phyloP scores from a whole-genome alignment of 805 yeast species.

The Pichia eremophila region DNA sequence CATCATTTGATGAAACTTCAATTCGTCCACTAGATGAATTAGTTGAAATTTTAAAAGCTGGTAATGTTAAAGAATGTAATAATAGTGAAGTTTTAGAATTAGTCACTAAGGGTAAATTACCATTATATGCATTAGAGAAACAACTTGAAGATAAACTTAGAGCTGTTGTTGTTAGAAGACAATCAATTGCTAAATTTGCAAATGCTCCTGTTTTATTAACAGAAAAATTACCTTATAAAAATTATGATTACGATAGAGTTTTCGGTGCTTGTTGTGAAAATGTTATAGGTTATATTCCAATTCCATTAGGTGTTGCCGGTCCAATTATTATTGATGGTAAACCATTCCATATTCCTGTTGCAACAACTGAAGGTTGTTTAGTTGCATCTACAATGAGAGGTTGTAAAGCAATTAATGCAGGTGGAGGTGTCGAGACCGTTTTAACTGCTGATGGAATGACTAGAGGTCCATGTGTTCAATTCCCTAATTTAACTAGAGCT shows the following conservation, averaged over 20 bases:
- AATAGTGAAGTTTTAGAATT: constrained; percentile 69
- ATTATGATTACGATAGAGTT: constrained; percentile 90
- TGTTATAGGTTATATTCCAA: constrained; percentile 92
- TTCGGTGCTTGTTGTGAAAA: constrained; percentile 99
- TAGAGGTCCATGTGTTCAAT: constrained; percentile 95
- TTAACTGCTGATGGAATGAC: constrained; percentile 97
- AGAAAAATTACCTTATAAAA: constrained; percentile 63
- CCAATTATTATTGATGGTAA: constrained; percentile 87
- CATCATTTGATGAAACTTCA: constrained; percentile 5
- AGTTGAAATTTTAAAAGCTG: constrained; percentile 53
- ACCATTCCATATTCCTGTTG: constrained; percentile 92
- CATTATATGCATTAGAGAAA: constrained; percentile 90
- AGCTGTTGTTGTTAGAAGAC: constrained; percentile 90
- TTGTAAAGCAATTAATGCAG: constrained; percentile 93
- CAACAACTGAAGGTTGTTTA: constrained; percentile 97
- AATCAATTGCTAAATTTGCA: constrained; percentile 77
- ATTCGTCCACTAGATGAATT: constrained; percentile 55
- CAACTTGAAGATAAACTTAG: constrained; percentile 81
- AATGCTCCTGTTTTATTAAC: constrained; percentile 71
- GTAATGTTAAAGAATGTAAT: constrained; percentile 53
- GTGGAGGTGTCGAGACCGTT: constrained; percentile 92
- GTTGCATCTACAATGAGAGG: constrained; percentile 99
- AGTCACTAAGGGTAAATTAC: constrained; percentile 68
- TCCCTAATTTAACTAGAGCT: constrained; percentile 74
- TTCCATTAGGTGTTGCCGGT: constrained; percentile 97